Conservation (phyloP, 768 basidiomycete genomes). For the Lactarius akahatsu region DNA sequence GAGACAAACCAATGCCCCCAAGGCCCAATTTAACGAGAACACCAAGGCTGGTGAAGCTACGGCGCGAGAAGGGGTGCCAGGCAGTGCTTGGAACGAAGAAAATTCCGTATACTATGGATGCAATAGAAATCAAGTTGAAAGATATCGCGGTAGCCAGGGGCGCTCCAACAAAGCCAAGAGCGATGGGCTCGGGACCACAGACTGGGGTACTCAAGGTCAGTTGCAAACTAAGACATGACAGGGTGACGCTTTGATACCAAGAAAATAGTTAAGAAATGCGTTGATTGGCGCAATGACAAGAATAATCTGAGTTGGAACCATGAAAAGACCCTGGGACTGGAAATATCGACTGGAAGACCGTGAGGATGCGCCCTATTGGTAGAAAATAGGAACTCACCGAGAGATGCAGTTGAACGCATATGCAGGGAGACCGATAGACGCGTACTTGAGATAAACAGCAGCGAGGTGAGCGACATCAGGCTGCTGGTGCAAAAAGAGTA, state of each 20-base stretch:
- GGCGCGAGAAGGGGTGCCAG: constrained; percentile 72
- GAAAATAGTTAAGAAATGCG: constrained; percentile 73
- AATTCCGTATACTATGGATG: constrained; percentile 63
- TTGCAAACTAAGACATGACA: constrained; percentile 7
- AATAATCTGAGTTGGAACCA: constrained; percentile 81
- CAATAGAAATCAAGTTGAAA: constrained; percentile 76
- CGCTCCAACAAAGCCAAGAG: constrained; percentile 89
- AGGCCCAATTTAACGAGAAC: constrained; percentile 73
- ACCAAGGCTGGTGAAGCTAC: constrained; percentile 66
- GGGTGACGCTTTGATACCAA: constrained; percentile 53
- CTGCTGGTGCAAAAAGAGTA: constrained; percentile 76
- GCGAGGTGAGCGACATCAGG: constrained; percentile 81
- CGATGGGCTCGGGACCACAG: constrained; percentile 77
- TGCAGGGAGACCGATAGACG: constrained; percentile 78
- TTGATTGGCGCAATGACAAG: constrained; percentile 85
- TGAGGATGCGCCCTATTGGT: not conserved
- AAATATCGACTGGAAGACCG: constrained; percentile 57
- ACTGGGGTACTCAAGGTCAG: constrained; percentile 41
- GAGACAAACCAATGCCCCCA: constrained; percentile 66
- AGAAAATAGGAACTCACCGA: constrained; percentile 38
- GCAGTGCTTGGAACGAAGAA: constrained; percentile 67
- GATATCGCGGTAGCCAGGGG: constrained; percentile 87
- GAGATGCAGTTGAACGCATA: constrained; percentile 58
- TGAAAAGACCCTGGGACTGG: constrained; percentile 85
- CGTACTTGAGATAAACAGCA: constrained; percentile 69